Evolutionary conservation across 2,329 filamentous ascomycete species (phyloP).

Genomic region (Elsinoe necatrix): DNA sequence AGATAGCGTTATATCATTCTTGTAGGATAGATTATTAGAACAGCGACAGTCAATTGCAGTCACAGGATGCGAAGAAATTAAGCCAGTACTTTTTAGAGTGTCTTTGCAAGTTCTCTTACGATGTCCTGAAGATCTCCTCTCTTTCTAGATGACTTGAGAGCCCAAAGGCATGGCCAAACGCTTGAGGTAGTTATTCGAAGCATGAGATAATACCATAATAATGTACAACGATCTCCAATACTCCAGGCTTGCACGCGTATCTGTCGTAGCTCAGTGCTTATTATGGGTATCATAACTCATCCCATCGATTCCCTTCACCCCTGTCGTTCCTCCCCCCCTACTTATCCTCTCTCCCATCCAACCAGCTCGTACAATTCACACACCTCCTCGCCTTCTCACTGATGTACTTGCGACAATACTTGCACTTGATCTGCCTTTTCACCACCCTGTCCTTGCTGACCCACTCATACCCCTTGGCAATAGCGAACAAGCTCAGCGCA

Average conservation of each 20-base stretch:
- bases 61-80: background rate
- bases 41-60: background rate
- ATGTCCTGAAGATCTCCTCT: background rate
- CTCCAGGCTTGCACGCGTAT: too few relatives aligned
- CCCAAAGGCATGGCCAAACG: too few relatives aligned
- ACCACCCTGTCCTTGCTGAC: slow-evolving; percentile 59
- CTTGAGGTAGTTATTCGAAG: too few relatives aligned
- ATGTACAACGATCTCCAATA: too few relatives aligned
- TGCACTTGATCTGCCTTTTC: slow-evolving; percentile 61
- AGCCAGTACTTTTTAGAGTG: background rate
- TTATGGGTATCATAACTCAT: background rate
- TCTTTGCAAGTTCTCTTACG: too few relatives aligned
- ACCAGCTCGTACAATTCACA: slow-evolving; percentile 51
- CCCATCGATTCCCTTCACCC: background rate
- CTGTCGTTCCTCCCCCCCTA: background rate
- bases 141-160: too few relatives aligned
- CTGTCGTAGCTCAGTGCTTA: background rate
- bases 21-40: background rate
- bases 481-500: slow-evolving; percentile 55
- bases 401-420: slow-evolving; percentile 56
- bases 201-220: too few relatives aligned
- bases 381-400: slow-evolving; percentile 52
- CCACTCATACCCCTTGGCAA: slow-evolving; percentile 55
- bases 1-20: background rate
- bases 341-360: slow-evolving; percentile 46